Conservation (phyloP, 352 stramenopile species). For the Blastocystis hominis region DNA sequence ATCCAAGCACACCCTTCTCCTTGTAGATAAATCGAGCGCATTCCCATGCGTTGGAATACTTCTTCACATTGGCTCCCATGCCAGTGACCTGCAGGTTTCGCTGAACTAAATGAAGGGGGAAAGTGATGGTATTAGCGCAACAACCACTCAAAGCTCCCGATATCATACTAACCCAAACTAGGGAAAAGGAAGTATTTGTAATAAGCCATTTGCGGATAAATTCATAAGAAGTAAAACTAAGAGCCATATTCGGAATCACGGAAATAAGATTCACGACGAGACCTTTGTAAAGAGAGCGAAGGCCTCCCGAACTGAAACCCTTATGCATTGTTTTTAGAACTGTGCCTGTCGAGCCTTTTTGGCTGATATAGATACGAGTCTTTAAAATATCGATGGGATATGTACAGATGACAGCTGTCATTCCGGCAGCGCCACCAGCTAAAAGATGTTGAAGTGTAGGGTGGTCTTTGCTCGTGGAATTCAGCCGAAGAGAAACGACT, state of each 20-base stretch:
- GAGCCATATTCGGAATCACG: conserved; percentile 58
- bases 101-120: conserved; percentile 55
- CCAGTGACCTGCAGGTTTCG: conserved; percentile 47
- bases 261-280: conserved; percentile 43
- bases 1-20: conserved; percentile 8
- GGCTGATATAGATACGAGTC: conserved; percentile 53
- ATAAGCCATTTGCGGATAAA: conserved; percentile 45
- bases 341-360: conserved; percentile 13
- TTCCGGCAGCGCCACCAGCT: conserved; percentile 42
- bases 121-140: conserved; percentile 56
- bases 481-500: conserved; percentile 29
- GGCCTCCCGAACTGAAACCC: neutral
- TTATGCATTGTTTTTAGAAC: conserved; percentile 12
- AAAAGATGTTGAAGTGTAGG: conserved; percentile 19
- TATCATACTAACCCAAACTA: conserved; percentile 40
- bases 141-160: conserved; percentile 30
- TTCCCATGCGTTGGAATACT: conserved; percentile 38
- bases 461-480: neutral
- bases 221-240: conserved; percentile 58
- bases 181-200: conserved; percentile 15
- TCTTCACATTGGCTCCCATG: conserved; percentile 9
- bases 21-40: conserved; percentile 40
- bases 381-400: conserved; percentile 57
- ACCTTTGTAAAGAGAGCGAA: conserved; percentile 49
- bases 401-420: conserved; percentile 46